phyloP scores from a whole-genome alignment of 179 eudicot species.

The Corrigiola litoralis region DNA sequence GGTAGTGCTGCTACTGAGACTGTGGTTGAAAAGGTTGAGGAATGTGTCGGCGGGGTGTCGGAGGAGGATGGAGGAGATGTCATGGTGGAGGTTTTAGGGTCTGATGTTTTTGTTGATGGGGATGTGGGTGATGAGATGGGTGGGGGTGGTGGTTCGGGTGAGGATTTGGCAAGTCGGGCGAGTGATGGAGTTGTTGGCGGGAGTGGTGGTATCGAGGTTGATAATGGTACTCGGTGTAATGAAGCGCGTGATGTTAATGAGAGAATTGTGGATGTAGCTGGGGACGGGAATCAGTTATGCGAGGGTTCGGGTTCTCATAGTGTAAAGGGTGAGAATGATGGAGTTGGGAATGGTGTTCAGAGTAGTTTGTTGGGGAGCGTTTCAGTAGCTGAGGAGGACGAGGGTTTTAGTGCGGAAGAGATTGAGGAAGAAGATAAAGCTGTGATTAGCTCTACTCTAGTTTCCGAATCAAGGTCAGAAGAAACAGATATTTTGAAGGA shows the following conservation, averaged over 20 bases:
- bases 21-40: slow-evolving; percentile 14
- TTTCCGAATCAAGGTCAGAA: slow-evolving; percentile 1
- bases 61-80: background rate
- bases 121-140: slow-evolving; percentile 39
- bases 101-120: too few relatives aligned
- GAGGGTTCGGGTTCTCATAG: background rate
- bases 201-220: background rate
- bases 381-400: background rate
- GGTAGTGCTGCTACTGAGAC: slow-evolving; percentile 23
- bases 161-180: background rate
- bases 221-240: slow-evolving; percentile 8
- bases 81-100: background rate
- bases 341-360: background rate
- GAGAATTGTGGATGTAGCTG: slow-evolving; percentile 13
- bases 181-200: background rate
- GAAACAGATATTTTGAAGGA: slow-evolving; percentile 4
- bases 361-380: background rate
- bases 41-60: slow-evolving; percentile 2
- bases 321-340: slow-evolving; percentile 10
- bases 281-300: slow-evolving; percentile 1
- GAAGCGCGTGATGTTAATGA: slow-evolving; percentile 3
- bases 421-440: slow-evolving; percentile 7
- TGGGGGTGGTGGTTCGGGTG: slow-evolving; percentile 41
- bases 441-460: background rate
- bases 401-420: background rate